A percentile compares a stretch with the other conserved stretches of the same genome.
These are phyloP conservation scores for Theobroma cacao DNA, from an alignment of 345 rosid genomes.

Conservation along the genomic window DNA sequence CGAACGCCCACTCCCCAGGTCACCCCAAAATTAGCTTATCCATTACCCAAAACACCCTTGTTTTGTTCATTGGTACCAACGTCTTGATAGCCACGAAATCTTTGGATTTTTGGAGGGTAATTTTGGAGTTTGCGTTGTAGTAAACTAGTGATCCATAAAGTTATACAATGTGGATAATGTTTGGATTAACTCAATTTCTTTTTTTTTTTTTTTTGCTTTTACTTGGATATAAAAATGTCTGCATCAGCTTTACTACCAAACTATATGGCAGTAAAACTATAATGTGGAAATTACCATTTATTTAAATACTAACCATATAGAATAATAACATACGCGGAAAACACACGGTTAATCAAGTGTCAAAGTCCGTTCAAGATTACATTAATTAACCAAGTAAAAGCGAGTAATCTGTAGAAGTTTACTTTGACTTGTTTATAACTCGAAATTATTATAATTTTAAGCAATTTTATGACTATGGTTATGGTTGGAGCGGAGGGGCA, in stretches of 20 bases:
- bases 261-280: neutral
- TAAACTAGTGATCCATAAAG: neutral
- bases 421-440: neutral
- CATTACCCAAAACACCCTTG: conserved; percentile 30
- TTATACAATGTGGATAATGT: neutral
- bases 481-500: neutral
- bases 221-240: neutral
- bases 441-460: neutral
- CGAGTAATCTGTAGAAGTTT: neutral
- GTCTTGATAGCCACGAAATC: neutral
- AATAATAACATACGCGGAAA: neutral
- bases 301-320: neutral
- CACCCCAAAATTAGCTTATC: conserved; percentile 1
- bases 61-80: neutral
- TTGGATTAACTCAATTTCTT: neutral
- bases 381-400: neutral
- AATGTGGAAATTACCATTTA: neutral
- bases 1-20: neutral
- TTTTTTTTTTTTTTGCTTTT: neutral
- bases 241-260: neutral
- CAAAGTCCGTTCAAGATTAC: neutral
- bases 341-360: neutral
- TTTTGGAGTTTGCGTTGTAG: neutral
- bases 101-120: conserved; percentile 2
- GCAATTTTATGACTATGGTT: neutral